Conservation (phyloP, 768 basidiomycete genomes). For the Hemileccinum impolitum region DNA sequence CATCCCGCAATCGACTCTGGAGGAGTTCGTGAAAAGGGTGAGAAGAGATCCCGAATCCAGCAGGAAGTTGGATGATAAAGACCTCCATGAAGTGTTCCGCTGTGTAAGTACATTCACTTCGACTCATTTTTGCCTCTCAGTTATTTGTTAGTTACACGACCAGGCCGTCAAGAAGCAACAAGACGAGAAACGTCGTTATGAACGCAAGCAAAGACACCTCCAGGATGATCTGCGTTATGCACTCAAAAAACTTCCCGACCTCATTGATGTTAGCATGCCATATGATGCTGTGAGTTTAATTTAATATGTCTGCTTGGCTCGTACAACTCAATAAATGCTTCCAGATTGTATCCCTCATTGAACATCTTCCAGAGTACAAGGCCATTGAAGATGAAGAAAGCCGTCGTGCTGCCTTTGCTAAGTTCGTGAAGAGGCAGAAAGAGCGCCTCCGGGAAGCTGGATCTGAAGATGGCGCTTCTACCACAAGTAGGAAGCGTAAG, state of each 20-base stretch:
- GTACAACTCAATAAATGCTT: not conserved
- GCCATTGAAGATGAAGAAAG: conserved; percentile 88
- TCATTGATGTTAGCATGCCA: conserved; percentile 67
- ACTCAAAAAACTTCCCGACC: conserved; percentile 81
- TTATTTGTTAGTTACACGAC: conserved; percentile 57
- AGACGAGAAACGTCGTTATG: conserved; percentile 82
- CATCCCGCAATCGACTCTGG: conserved; percentile 57
- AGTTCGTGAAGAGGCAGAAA: conserved; percentile 90
- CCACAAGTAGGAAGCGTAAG: conserved; percentile 76
- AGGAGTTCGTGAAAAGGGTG: conserved; percentile 58
- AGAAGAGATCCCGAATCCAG: conserved; percentile 52
- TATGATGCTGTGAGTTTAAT: conserved; percentile 74
- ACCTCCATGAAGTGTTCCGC: conserved; percentile 55
- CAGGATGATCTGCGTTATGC: conserved; percentile 97
- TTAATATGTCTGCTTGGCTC: not conserved
- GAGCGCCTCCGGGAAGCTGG: conserved; percentile 74
- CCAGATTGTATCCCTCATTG: conserved; percentile 71
- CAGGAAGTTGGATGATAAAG: conserved; percentile 46
- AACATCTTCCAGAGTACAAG: conserved; percentile 82
- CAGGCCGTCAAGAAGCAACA: conserved; percentile 70
- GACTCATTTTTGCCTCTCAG: conserved; percentile 5
- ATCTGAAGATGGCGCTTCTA: conserved; percentile 80
- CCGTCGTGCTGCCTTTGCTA: conserved; percentile 76
- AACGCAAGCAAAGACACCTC: conserved; percentile 79
- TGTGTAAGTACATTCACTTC: conserved; percentile 45